Base-by-base conservation (phyloP, 192 early-diverging fungal genomes). In the Coemansia sp. region DNA sequence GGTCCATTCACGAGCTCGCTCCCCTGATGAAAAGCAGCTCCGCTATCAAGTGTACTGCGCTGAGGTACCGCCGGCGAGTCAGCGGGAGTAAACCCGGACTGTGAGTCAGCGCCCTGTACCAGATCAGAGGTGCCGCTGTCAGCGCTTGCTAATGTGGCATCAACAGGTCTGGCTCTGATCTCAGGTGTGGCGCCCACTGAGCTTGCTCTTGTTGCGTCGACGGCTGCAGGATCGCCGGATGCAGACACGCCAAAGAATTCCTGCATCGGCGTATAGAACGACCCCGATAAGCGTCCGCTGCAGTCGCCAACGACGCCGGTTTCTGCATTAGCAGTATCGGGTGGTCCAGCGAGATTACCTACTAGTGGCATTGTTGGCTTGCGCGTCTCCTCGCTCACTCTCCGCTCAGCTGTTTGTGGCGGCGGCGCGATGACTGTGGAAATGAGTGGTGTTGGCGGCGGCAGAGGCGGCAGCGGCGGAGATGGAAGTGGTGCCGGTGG, bases 261-360 rank as follows among this genome's bases (percentile, higher is more conserved):
- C 55, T 82, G 75, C 80, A 74, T 78, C 15, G 80, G 76, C 59
- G 76, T 74, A 24, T 77, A 83, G 55, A 77, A 83, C 40, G 44
- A 61, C 3, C 65, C 60, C 29, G 42, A 36, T 44, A 10, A 51
- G 38, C 40, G 43, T 38, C 24, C 65, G 11, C 38, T 20, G 24
- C 59, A 61, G 31, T 61, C 24, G 69, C 22, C 20, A 59, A 40
- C 12, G 42, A 22, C 38, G 16, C 47, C 33, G 46, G 5, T 34
- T n/a, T 72, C 49, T 43, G 63, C 63, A n/a, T 33, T 46, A 36
- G 29, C 64, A 29, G 49, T 1, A 20, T 51, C 49, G 49, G 49
- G 20, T 22, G 49, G 49, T 10, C 49, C 49, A 20, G 49, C 49
- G 2, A 22, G 20, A 6, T 51, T 51, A 20, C 24, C 49, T 5